Evolutionary conservation across 441 rosid species (phyloP).

Genomic region (Adansonia gregorii): DNA sequence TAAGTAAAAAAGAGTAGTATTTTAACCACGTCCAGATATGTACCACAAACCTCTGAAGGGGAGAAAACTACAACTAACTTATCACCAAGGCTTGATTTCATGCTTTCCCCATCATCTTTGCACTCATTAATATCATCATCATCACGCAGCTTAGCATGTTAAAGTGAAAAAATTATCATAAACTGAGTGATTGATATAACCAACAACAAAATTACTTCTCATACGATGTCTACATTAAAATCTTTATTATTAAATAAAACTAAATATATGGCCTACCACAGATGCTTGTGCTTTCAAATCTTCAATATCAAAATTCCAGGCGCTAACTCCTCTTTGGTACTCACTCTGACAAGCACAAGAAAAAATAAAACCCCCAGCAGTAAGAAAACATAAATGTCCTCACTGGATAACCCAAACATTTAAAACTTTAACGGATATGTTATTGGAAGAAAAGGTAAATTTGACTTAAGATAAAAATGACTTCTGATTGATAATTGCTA

Average conservation of each 20-base stretch:
- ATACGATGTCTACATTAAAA: constrained; percentile 17
- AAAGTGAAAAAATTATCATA: constrained; percentile 24
- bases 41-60: background rate
- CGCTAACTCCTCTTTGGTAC: constrained; percentile 97
- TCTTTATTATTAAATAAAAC: constrained; percentile 12
- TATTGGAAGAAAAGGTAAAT: background rate
- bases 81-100: constrained; percentile 34
- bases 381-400: background rate
- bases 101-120: constrained; percentile 60
- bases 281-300: constrained; percentile 97
- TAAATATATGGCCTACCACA: constrained; percentile 52
- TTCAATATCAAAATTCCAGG: constrained; percentile 95
- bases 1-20: background rate
- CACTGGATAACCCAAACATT: background rate
- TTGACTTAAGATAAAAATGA: constrained; percentile 14
- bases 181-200: constrained; percentile 19
- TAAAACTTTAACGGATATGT: background rate
- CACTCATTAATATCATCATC: constrained; percentile 64
- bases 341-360: constrained; percentile 67
- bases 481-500: constrained; percentile 20
- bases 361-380: constrained; percentile 19
- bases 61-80: background rate
- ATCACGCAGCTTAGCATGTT: constrained; percentile 63
- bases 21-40: constrained; percentile 10
- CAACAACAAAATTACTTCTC: constrained; percentile 17